Conservation (phyloP, 805 yeast genomes). For the Lachancea waltii region DNA sequence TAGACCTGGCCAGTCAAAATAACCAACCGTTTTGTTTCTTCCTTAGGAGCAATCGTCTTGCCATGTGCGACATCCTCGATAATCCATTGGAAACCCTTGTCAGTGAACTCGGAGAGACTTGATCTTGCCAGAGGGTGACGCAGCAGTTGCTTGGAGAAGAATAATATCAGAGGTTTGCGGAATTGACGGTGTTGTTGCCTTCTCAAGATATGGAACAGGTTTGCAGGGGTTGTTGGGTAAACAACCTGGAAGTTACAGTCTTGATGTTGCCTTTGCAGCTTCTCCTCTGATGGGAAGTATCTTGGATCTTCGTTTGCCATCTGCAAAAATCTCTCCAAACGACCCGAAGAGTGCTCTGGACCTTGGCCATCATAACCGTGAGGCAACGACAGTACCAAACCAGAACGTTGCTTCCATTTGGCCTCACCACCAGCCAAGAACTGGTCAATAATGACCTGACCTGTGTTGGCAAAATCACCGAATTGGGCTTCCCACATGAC, state of each 20-base stretch:
- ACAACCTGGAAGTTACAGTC: constrained; percentile 97
- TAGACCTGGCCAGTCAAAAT: constrained; percentile 90
- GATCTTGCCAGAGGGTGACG: constrained; percentile 98
- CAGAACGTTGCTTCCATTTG: constrained; percentile 99
- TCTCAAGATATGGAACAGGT: constrained; percentile 91
- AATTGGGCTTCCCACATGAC: constrained; percentile 99
- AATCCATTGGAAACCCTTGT: constrained; percentile 90
- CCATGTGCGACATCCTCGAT: constrained; percentile 89
- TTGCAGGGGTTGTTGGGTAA: constrained; percentile 97
- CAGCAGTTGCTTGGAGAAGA: constrained; percentile 89
- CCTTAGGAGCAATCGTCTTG: constrained; percentile 65
- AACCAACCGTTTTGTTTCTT: constrained; percentile 81
- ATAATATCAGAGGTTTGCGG: constrained; percentile 80
- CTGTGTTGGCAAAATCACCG: constrained; percentile 99
- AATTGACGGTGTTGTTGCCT: constrained; percentile 99
- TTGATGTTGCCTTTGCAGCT: constrained; percentile 95
- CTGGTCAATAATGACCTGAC: constrained; percentile 96
- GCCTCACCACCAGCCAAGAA: constrained; percentile 95
- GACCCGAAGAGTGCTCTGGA: constrained; percentile 98
- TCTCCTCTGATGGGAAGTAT: constrained; percentile 81
- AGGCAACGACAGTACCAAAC: constrained; percentile 89
- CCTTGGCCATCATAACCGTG: constrained; percentile 99
- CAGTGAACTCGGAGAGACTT: constrained; percentile 73
- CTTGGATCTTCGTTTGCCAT: constrained; percentile 95
- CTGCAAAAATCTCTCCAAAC: constrained; percentile 94